Conservation (phyloP, 2,329 filamentous ascomycete species). For the Aspergillus sp. region DNA sequence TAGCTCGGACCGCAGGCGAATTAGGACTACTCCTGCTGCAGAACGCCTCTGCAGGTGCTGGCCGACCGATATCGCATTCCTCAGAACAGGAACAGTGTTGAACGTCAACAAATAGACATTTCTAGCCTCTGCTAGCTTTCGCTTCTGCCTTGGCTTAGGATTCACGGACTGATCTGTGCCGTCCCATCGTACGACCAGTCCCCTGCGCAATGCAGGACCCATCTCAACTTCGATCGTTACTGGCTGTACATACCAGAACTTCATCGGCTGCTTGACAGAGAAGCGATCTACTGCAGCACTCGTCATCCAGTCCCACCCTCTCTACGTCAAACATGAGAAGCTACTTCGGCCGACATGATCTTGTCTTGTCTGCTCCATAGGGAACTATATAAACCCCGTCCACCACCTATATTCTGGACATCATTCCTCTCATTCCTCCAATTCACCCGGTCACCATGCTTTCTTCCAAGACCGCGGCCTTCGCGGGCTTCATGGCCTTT, state of each 20-base stretch:
- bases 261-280: neutral
- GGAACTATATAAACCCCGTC: neutral
- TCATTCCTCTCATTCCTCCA: neutral
- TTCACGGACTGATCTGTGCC: neutral
- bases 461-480: neutral
- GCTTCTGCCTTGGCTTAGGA: neutral
- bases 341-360: neutral
- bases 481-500: neutral
- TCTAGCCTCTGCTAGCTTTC: neutral
- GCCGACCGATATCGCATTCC: neutral
- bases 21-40: neutral
- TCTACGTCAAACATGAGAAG: neutral
- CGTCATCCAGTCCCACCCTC: neutral
- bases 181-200: neutral
- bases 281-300: neutral
- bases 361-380: neutral
- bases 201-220: neutral
- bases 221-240: neutral
- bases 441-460: neutral
- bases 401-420: neutral
- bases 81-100: neutral
- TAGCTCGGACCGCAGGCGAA: neutral
- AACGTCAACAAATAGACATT: neutral
- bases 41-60: neutral
- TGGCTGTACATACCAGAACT: neutral